Percentiles rank a stretch among this genome's conserved stretches.
Evolutionary conservation across 495 filamentous ascomycete species (phyloP).

Genomic region (Sporormia fimetaria): DNA sequence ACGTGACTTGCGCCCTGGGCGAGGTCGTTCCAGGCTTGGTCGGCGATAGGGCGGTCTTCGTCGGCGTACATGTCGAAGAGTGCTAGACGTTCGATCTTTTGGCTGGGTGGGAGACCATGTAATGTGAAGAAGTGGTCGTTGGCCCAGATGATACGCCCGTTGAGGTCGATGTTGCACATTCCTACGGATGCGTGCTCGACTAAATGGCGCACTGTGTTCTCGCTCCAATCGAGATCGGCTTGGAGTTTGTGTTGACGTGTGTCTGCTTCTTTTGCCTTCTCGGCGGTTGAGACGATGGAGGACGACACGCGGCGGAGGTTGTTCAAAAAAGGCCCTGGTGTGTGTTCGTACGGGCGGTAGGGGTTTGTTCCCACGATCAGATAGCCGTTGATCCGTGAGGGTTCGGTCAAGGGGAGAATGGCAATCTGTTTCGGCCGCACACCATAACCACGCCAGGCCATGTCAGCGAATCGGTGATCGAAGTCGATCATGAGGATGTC

Average conservation of each 20-base stretch:
- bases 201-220: conserved; percentile 14
- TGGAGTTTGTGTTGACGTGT: conserved; percentile 10
- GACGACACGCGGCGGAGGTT: conserved; percentile 13
- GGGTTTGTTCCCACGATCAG: conserved; percentile 16
- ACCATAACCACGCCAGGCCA: conserved; percentile 13
- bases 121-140: conserved; percentile 17
- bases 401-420: conserved; percentile 11
- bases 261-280: conserved; percentile 4
- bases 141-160: conserved; percentile 14
- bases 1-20: conserved; percentile 4
- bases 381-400: conserved; percentile 10
- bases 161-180: conserved; percentile 11
- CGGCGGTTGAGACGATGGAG: conserved; percentile 4
- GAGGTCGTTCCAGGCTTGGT: conserved; percentile 2
- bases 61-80: conserved; percentile 11
- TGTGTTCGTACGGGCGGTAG: conserved; percentile 7
- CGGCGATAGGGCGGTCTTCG: conserved; percentile 8
- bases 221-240: conserved; percentile 10
- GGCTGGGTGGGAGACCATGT: not conserved
- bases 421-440: conserved; percentile 10
- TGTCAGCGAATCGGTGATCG: conserved; percentile 14
- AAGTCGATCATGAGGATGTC: conserved; percentile 5
- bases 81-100: not conserved
- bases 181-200: conserved; percentile 20
- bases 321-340: conserved; percentile 9